Evolutionary conservation across 768 basidiomycete genomes (phyloP), one percentile per base, ranked within the genome.

Genomic region (Zangia roseola): DNA sequence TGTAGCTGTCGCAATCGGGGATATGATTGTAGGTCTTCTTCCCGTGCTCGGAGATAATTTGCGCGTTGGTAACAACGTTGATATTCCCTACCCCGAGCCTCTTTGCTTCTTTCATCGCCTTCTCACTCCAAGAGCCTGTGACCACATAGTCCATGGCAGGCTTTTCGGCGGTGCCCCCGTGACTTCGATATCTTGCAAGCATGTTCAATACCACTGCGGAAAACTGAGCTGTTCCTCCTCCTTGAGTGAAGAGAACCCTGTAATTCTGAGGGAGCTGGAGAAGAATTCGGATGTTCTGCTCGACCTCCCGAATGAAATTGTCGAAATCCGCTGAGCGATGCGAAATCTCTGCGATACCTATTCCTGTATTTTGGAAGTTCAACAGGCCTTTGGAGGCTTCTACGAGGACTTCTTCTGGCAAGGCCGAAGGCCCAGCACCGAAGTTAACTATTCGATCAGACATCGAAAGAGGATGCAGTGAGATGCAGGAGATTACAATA

Each of bases 281-380:
- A 60, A 94, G 86, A 13, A 70, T 72, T 49, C 92, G 83, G 53
- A 93, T 81, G 62, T 82, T 80, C 31, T 71, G 65, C 69, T 86
- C 82, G 61, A 86, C 73, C 42, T 74, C 66, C 47, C 74, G 71
- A 55, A 94, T 68, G 69, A 86, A 87, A 19, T 78, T 74, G 44
- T 78, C 77, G 68, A 98, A 98, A 55, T 94, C 88, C 59, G 89
- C 83, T 34, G 93, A 93, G 56, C 97, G 88, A 69, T 99, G 97
- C 1, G 93, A 95, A 64, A 98, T 82, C 69, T 99, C 97, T 36
- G 92, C 89, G 64, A 99, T 83, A 37, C 97, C 97, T 52, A 98
- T 94, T 23, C 97, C 97, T 3, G 91, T 94, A 40, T 78, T 78
- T 47, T 86, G 75, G 69, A 92, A 97, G 75, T 98, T 88, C 60